These are phyloP conservation scores for Dovyalis caffra DNA, from an alignment of 345 rosid species.

Conservation along the genomic window DNA sequence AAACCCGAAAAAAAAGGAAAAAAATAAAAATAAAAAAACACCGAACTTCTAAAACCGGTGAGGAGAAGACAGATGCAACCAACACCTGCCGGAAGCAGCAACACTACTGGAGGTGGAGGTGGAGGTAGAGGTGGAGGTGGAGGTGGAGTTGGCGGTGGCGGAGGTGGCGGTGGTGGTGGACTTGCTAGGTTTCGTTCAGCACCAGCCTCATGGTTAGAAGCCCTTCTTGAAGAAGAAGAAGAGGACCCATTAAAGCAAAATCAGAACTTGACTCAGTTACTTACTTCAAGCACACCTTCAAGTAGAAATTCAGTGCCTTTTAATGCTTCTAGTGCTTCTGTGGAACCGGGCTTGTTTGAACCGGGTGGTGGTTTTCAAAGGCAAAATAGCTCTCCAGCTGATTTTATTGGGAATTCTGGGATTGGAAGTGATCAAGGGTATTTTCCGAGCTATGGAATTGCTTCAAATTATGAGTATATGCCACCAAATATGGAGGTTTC, in stretches of 20 bases:
- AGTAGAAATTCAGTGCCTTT: slow-evolving; percentile 38
- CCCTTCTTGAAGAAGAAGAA: slow-evolving; percentile 66
- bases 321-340: slow-evolving; percentile 18
- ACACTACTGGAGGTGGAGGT: slow-evolving; percentile 21
- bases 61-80: slow-evolving; percentile 55
- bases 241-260: slow-evolving; percentile 66
- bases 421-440: slow-evolving; percentile 40
- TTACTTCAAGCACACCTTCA: slow-evolving; percentile 28
- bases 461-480: slow-evolving; percentile 46
- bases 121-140: slow-evolving; percentile 15
- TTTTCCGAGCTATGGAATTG: slow-evolving; percentile 46
- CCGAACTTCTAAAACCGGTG: background rate
- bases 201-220: slow-evolving; percentile 72
- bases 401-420: slow-evolving; percentile 44
- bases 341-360: slow-evolving; percentile 34
- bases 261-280: slow-evolving; percentile 66
- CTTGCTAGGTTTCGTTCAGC: slow-evolving; percentile 69
- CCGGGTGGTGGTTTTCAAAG: slow-evolving; percentile 38
- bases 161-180: slow-evolving; percentile 47
- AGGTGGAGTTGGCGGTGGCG: slow-evolving; percentile 28
- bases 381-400: slow-evolving; percentile 74
- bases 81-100: slow-evolving; percentile 42
- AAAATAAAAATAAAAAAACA: background rate
- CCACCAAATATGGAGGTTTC: slow-evolving; percentile 46
- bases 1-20: background rate